phyloP scores from a whole-genome alignment of 179 eudicot species.

The Sideroxylon spinosum region DNA sequence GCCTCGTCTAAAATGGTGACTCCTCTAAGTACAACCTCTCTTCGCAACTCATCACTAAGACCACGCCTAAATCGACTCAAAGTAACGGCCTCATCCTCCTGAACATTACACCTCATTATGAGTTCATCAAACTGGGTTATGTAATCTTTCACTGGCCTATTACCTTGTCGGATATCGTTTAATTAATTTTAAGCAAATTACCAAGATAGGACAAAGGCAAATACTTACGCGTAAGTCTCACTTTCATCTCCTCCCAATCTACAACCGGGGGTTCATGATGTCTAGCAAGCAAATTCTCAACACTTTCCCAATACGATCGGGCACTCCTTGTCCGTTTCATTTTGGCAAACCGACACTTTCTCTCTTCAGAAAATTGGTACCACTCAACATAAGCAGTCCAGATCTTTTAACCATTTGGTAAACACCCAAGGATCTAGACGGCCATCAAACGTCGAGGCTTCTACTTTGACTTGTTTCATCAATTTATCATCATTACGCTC shows the following conservation, averaged over 20 bases:
- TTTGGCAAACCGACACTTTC: not conserved
- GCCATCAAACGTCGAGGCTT: not conserved
- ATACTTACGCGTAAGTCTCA: not conserved
- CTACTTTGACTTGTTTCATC: not conserved
- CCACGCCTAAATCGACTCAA: not conserved
- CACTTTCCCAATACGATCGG: not conserved
- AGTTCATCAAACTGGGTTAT: not conserved
- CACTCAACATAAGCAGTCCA: not conserved
- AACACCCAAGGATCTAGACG: not conserved
- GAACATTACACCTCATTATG: not conserved
- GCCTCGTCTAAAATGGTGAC: not conserved
- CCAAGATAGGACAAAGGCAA: not conserved
- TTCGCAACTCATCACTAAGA: not conserved
- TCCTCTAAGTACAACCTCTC: not conserved
- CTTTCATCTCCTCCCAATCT: not conserved
- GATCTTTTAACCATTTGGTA: not conserved
- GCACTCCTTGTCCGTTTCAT: not conserved
- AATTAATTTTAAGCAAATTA: not conserved
- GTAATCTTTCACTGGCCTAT: not conserved
- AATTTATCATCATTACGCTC: not conserved
- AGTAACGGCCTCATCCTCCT: not conserved
- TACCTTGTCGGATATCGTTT: not conserved
- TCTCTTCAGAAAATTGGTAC: not conserved
- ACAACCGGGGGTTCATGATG: not conserved
- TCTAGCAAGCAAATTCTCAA: not conserved